Evolutionary conservation across 495 filamentous ascomycete species (phyloP).

Genomic region (Viridothelium virens): DNA sequence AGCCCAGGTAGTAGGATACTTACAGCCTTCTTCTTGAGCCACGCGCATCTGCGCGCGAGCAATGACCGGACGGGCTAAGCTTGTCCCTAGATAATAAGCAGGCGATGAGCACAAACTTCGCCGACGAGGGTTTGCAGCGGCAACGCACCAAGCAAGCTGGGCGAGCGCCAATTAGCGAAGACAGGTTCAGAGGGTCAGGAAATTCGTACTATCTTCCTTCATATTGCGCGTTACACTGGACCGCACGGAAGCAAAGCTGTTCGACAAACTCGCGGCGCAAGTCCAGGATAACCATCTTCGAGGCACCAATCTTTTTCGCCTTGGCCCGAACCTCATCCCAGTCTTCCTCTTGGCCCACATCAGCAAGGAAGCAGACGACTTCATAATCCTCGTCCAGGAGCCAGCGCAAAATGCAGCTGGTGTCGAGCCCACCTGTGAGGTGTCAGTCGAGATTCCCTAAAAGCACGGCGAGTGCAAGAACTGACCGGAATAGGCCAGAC

Average conservation of each 20-base stretch:
- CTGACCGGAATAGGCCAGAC: constrained; percentile 29
- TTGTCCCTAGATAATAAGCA: constrained; percentile 59
- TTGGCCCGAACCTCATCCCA: constrained; percentile 59
- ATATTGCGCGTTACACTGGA: constrained; percentile 83
- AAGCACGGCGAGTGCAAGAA: no score
- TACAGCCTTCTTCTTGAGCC: constrained; percentile 59
- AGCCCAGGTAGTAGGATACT: no score
- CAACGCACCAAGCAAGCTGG: no score
- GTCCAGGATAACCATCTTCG: constrained; percentile 55
- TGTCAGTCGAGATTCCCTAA: no score
- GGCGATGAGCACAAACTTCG: no score
- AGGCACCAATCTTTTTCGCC: constrained; percentile 62
- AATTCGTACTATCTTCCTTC: constrained; percentile 35
- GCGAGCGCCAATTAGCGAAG: no score
- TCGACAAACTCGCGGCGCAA: constrained; percentile 58
- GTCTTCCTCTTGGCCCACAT: constrained; percentile 45
- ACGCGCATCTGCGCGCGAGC: constrained; percentile 71
- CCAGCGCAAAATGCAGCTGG: constrained; percentile 48
- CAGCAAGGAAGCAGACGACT: constrained; percentile 53
- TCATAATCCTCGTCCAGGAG: constrained; percentile 55
- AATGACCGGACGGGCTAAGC: constrained; percentile 81
- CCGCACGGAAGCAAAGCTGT: constrained; percentile 78
- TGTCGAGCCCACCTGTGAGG: constrained; percentile 49
- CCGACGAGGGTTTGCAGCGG: no score
- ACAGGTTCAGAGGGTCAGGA: no score